These are phyloP conservation scores for Chlamydomonas incerta DNA, from an alignment of 139 green algal species.

Conservation along the genomic window DNA sequence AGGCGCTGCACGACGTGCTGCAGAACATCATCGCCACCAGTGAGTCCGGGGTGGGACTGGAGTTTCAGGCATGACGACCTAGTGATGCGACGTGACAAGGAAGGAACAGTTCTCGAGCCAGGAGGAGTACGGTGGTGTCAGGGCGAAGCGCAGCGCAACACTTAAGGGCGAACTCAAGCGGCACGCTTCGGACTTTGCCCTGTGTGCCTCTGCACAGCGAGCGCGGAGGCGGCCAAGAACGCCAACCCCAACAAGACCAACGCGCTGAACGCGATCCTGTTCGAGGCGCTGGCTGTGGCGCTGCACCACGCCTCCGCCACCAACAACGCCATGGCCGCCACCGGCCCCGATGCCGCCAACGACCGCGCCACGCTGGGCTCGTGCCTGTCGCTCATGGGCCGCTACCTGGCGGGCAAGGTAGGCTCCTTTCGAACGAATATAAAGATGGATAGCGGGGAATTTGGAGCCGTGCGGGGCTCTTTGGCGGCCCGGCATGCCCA, in stretches of 20 bases:
- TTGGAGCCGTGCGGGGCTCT: too few species aligned
- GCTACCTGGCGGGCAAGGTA: slow-evolving; percentile 56
- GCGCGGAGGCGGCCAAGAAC: slow-evolving; percentile 58
- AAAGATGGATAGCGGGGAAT: too few species aligned
- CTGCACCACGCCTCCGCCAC: slow-evolving; percentile 50
- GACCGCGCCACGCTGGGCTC: slow-evolving; percentile 71
- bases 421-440: too few species aligned
- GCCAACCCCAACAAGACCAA: slow-evolving; percentile 98
- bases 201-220: slow-evolving; percentile 6
- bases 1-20: slow-evolving; percentile 72
- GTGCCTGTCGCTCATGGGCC: slow-evolving; percentile 63
- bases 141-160: too few species aligned
- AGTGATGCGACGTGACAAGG: too few species aligned
- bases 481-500: too few species aligned
- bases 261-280: slow-evolving; percentile 95
- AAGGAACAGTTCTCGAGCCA: too few species aligned
- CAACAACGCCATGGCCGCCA: background rate
- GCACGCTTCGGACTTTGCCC: too few species aligned
- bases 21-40: slow-evolving; percentile 66
- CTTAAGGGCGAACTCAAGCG: too few species aligned
- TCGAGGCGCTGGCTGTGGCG: slow-evolving; percentile 94
- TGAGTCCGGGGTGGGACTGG: slow-evolving; percentile 5
- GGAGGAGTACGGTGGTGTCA: too few species aligned
- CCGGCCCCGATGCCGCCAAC: slow-evolving; percentile 46
- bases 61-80: too few species aligned